Evolutionary conservation across 352 stramenopile species (phyloP).

Genomic region (Nothophytophthora sp.): DNA sequence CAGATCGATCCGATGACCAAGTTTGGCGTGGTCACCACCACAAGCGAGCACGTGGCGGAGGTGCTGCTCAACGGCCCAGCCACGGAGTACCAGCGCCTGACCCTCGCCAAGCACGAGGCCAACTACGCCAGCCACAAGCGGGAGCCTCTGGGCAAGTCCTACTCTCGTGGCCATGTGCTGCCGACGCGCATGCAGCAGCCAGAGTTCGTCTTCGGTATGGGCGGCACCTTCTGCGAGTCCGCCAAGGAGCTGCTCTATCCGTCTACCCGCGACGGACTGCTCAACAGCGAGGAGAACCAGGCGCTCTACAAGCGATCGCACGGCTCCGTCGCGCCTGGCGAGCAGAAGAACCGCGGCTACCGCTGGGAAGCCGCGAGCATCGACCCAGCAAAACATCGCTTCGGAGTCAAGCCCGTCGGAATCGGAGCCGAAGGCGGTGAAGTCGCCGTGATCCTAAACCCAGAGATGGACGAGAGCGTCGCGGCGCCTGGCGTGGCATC

Average conservation of each 20-base stretch:
- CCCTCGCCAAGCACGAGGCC: constrained; percentile 66
- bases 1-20: constrained; percentile 59
- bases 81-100: constrained; percentile 70
- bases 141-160: constrained; percentile 77
- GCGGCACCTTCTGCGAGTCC: constrained; percentile 70
- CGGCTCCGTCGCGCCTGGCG: constrained; percentile 71
- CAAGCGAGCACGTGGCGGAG: constrained; percentile 69
- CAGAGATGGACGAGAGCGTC: constrained; percentile 66
- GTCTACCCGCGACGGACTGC: constrained; percentile 27
- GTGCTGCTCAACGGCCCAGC: constrained; percentile 44
- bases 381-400: constrained; percentile 69
- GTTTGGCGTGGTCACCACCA: constrained; percentile 64
- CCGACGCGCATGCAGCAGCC: constrained; percentile 49
- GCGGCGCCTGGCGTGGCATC: constrained; percentile 42
- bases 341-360: constrained; percentile 89
- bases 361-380: constrained; percentile 69
- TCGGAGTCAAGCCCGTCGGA: constrained; percentile 48
- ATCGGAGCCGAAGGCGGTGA: constrained; percentile 36
- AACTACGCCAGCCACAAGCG: constrained; percentile 83
- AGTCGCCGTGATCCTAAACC: constrained; percentile 61
- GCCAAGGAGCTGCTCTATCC: constrained; percentile 87
- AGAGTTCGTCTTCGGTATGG: constrained; percentile 72
- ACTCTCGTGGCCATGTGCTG: constrained; percentile 67
- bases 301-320: constrained; percentile 82
- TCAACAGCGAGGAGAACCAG: constrained; percentile 66